phyloP scores from a whole-genome alignment of 2,329 filamentous ascomycete species.

The Emericellopsis atlantica region DNA sequence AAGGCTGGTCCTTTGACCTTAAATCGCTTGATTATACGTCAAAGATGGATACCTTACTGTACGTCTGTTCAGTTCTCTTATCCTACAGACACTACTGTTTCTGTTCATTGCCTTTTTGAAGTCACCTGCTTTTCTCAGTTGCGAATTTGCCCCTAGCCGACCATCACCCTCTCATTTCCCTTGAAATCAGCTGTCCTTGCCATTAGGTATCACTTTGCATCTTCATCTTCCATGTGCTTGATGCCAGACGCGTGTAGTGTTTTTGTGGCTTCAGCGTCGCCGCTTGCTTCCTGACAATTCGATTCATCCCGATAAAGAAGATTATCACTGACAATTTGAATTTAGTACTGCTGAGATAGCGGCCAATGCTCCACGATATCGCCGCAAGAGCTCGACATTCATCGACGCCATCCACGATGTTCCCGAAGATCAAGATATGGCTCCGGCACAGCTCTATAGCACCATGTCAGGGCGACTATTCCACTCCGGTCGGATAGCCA shows the following conservation, averaged over 20 bases:
- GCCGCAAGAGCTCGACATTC: constrained; percentile 87
- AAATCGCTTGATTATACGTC: neutral
- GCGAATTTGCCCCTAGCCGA: neutral
- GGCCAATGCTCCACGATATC: constrained; percentile 78
- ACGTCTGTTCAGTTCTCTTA: constrained; percentile 21
- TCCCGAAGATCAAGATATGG: constrained; percentile 67
- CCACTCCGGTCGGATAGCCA: constrained; percentile 92
- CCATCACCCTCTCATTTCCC: neutral
- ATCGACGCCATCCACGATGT: constrained; percentile 96
- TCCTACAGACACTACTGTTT: neutral
- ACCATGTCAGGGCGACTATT: constrained; percentile 96
- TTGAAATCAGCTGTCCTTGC: neutral
- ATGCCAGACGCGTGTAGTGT: neutral
- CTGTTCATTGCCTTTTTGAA: neutral
- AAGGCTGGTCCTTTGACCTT: no score
- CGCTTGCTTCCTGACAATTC: neutral
- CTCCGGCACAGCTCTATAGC: constrained; percentile 93
- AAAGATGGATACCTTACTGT: constrained; percentile 50
- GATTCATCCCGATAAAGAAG: neutral
- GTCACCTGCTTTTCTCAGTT: neutral
- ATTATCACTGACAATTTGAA: constrained; percentile 12
- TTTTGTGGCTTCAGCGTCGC: neutral
- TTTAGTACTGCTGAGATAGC: constrained; percentile 79
- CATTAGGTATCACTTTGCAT: neutral
- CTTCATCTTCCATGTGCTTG: neutral